phyloP scores from a whole-genome alignment of 208 protist genomes.

The Acanthamoeba sp. region DNA sequence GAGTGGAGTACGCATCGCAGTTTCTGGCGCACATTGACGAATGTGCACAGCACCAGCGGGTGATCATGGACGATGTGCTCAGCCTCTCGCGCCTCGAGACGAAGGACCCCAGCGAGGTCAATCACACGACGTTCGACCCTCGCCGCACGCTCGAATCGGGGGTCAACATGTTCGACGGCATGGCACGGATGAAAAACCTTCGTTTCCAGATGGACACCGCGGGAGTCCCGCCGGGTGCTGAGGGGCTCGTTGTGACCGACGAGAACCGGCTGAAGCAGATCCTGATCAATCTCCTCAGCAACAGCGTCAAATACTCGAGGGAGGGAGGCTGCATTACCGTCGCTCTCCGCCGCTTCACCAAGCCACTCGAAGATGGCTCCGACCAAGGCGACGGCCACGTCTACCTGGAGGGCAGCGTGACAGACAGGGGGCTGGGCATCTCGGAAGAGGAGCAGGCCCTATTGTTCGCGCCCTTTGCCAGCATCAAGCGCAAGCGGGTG shows the following conservation, averaged over 20 bases:
- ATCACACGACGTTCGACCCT: not conserved
- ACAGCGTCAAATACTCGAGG: conserved; percentile 1
- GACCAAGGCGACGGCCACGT: not conserved
- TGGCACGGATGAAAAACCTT: not conserved
- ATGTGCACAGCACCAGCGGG: conserved; percentile 26
- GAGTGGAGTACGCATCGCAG: not conserved
- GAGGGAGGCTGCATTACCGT: not conserved
- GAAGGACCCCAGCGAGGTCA: not conserved
- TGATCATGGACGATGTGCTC: conserved; percentile 56
- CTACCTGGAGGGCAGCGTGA: not conserved
- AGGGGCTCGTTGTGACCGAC: not conserved
- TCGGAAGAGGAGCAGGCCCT: conserved; percentile 60
- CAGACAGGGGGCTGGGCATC: conserved; percentile 71
- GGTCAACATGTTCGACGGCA: not conserved
- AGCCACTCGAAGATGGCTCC: not conserved
- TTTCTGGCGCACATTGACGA: conserved; percentile 21
- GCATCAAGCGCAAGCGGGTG: not conserved
- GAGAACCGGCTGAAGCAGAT: conserved; percentile 47
- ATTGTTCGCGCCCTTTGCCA: conserved; percentile 68
- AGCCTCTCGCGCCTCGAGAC: conserved; percentile 16
- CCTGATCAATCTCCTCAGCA: conserved; percentile 9
- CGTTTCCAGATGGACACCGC: not conserved
- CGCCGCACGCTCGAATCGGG: not conserved
- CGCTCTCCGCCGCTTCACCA: not conserved
- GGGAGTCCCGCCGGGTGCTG: not conserved